Evolutionary conservation across 768 basidiomycete species (phyloP), one percentile per base, ranked within the genome.

Genomic region (Phylloporus sp.): DNA sequence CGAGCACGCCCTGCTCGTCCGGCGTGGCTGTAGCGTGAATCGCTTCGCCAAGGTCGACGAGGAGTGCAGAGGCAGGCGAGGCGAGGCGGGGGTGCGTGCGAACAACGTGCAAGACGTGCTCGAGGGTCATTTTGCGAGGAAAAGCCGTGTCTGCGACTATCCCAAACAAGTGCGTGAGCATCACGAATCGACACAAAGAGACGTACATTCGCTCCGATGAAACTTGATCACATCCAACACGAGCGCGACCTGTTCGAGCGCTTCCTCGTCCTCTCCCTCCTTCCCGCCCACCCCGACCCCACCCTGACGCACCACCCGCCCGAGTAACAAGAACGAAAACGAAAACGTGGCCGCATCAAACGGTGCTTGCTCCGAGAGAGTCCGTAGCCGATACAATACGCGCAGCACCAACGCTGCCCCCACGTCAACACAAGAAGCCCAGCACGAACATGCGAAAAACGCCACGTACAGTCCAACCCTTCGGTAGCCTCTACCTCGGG

Each of bases 261-360:
- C 79, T 46, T 86, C 85, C 46, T 86, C 85, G 36, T 87, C 80
- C 14, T 72, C 71, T 4, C 38, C 59, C 5, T 58, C 48, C 3
- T 55, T 56, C 6, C 21, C 48, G 0, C 38, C 47, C 23, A 76
- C 69, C 0, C 72, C 69, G 9, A 93, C 69, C 0, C 90, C 92
- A 6, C 90, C 91, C 22, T 74, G 72, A 2, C 69, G 59, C 8
- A 92, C 70, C 17, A 96, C 80, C 36, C 78, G 76, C 9, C 71
- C 78, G 5, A 97, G 67, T 11, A 98, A 73, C 8, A 90, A 86
- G 38, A 82, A 85, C 0, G 79, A 67, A 54, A 93, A 90, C 0
- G 88, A 81, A 66, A 89, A 95, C 0, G 92, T 93, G 2, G 89
- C 81, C 1, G 85, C 76, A 60, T 95, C 90, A 41, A 97, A 84